A percentile compares a stretch with the other conserved stretches of the same genome.
Evolutionary conservation across 1,284 basidiomycete species (phyloP).

Genomic region (Boletus albobrunnescens): DNA sequence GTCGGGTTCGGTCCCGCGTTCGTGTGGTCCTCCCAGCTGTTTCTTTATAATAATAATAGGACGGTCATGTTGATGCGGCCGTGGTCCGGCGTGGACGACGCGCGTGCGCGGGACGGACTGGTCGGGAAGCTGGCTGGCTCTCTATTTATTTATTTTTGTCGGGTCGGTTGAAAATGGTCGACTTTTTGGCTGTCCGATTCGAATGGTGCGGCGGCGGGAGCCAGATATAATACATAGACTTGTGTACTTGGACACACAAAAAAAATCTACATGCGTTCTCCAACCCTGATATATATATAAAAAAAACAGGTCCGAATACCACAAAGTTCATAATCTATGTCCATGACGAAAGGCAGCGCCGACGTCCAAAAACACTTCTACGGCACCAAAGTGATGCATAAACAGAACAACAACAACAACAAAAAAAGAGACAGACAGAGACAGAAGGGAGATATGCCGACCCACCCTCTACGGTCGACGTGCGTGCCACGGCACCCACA

Average conservation of each 20-base stretch:
- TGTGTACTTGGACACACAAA: neutral
- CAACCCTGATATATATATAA: too few relatives aligned
- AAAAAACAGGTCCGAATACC: too few relatives aligned
- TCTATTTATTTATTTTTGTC: neutral
- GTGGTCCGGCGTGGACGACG: neutral
- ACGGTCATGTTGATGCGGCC: neutral
- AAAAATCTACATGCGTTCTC: neutral
- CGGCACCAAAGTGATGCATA: too few relatives aligned
- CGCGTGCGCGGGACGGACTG: neutral
- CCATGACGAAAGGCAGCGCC: constrained; percentile 1
- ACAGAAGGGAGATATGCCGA: neutral
- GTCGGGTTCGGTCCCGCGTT: constrained; percentile 11
- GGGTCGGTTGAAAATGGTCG: neutral
- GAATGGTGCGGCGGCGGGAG: too few relatives aligned
- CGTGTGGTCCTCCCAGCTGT: neutral
- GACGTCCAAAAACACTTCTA: too few relatives aligned
- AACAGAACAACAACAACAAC: too few relatives aligned
- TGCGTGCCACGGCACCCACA: constrained; percentile 17
- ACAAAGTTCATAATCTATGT: too few relatives aligned
- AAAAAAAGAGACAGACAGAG: too few relatives aligned
- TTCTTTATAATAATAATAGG: too few relatives aligned
- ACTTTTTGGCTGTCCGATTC: too few relatives aligned
- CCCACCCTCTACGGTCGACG: neutral
- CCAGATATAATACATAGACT: neutral
- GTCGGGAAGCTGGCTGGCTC: neutral